Conservation (phyloP, 805 yeast genomes). For the Debaryomyces castellii region DNA sequence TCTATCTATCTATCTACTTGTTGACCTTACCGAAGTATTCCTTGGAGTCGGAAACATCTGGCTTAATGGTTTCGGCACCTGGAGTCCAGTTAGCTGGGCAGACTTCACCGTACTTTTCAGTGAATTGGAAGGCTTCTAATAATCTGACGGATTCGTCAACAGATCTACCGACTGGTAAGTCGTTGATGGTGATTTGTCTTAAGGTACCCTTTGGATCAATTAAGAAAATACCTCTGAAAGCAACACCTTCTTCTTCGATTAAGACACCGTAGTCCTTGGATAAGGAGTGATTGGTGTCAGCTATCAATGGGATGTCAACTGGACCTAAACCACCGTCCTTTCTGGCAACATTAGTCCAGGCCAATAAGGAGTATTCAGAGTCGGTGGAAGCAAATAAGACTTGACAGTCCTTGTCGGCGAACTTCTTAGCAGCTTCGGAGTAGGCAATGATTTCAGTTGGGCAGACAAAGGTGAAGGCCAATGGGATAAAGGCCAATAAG, state of each 20-base stretch:
- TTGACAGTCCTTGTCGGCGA: constrained; percentile 82
- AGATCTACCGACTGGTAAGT: constrained; percentile 98
- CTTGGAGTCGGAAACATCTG: constrained; percentile 85
- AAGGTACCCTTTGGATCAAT: constrained; percentile 94
- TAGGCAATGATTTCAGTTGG: constrained; percentile 99
- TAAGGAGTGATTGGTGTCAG: constrained; percentile 95
- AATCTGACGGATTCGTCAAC: constrained; percentile 98
- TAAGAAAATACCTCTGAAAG: constrained; percentile 96
- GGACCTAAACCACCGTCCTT: constrained; percentile 98
- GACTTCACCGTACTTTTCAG: constrained; percentile 98
- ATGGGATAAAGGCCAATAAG: constrained; percentile 92
- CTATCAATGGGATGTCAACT: constrained; percentile 88
- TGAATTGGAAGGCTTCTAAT: constrained; percentile 99
- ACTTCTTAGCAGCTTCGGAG: constrained; percentile 91
- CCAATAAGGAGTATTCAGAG: constrained; percentile 95
- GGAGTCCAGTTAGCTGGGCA: constrained; percentile 98
- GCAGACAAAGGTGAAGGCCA: constrained; percentile 99
- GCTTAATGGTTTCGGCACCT: constrained; percentile 82
- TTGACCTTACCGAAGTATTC: constrained; percentile 91
- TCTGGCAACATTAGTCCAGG: constrained; percentile 97
- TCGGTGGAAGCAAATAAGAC: constrained; percentile 96
- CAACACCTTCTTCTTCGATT: constrained; percentile 93
- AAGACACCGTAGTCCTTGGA: constrained; percentile 97
- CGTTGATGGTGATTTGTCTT: constrained; percentile 97
- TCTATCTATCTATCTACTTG: constrained; percentile 19